Evolutionary conservation across 306 rosid species (phyloP), one percentile per base, ranked within the genome.

Genomic region (Herpetospermum pedunculosum): DNA sequence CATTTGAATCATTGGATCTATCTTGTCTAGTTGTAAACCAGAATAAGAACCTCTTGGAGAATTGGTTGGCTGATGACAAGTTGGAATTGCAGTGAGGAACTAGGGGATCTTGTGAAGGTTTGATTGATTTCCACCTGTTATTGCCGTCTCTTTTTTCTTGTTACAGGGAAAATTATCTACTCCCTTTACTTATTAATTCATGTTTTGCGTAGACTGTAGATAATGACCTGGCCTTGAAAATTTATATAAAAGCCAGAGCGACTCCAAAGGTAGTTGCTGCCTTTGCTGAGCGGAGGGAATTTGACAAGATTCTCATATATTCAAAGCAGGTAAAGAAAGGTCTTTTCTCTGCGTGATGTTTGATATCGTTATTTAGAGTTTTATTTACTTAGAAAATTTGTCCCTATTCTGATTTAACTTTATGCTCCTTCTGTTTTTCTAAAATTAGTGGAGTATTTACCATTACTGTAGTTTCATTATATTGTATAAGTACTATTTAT

Each of bases 231-330:
- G 99, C 99, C 44, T 76, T 95, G 83, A 95, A 95, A 79, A 91
- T 95, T 83, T 95, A 91, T 72, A 95, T 95, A 72, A 95, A 95
- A 88, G 99, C 99, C 80, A 84, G 99, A 82, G 97, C 99, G 72
- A 95, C 99, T 49, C 99, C 99, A 30, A 95, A 95, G 83, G 99
- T 95, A 58, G 97, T 95, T 64, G 99, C 99, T 77, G 97, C 99
- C 64, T 95, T 95, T 84, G 99, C 99, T 53, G 99, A 95, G 85
- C 79, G 96, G 75, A 95, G 97, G 87, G 99, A 95, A 82, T 95
- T 95, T 85, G 99, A 95, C 84, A 95, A 95, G 81, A 95, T 95
- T 67, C 87, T 95, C 30, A 95, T 95, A 75, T 95, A 95, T 84
- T 95, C 99, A 21, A 95, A 95, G 86, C 99, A 95, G 97, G 99